Percentiles rank a stretch among this genome's conserved stretches.
These are phyloP conservation scores for Thymus mandschuricus DNA, from an alignment of 257 asterid genomes.

Conservation along the genomic window DNA sequence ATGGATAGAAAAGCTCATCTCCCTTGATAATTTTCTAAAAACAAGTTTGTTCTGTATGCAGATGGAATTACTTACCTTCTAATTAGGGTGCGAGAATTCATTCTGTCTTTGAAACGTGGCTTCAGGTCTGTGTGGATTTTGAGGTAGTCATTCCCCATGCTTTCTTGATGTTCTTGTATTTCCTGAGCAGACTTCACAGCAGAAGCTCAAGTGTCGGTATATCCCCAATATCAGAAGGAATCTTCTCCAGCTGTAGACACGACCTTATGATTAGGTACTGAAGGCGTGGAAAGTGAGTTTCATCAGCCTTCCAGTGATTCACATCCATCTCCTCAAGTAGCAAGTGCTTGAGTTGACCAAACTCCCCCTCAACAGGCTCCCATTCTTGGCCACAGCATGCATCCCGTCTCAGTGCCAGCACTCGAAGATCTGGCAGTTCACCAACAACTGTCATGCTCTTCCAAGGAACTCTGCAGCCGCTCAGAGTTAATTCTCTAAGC, in stretches of 20 bases:
- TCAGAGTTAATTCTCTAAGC: constrained; percentile 13
- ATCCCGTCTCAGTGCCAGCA: neutral
- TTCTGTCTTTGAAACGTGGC: neutral
- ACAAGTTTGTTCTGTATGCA: neutral
- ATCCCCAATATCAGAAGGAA: neutral
- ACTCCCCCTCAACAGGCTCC: constrained; percentile 9
- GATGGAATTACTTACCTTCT: neutral
- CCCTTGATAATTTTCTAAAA: too few species aligned
- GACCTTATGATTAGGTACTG: constrained; percentile 10
- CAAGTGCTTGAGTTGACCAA: neutral
- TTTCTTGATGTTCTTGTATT: constrained; percentile 21
- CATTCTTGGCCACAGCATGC: constrained; percentile 18
- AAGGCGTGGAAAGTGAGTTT: constrained; percentile 19
- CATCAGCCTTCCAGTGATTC: neutral
- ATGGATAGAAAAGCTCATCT: too few species aligned
- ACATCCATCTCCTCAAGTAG: constrained; percentile 8
- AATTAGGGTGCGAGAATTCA: neutral
- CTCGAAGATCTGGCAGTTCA: constrained; percentile 24
- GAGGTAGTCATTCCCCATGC: constrained; percentile 1
- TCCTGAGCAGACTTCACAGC: constrained; percentile 7
- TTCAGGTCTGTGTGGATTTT: neutral
- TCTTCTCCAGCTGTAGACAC: neutral
- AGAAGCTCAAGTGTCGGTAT: neutral
- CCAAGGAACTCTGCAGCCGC: constrained; percentile 23
- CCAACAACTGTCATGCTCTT: constrained; percentile 8